Evolutionary conservation across 2,329 filamentous ascomycete genomes (phyloP), one percentile per base, ranked within the genome.

Genomic region (Colletotrichum sp.): DNA sequence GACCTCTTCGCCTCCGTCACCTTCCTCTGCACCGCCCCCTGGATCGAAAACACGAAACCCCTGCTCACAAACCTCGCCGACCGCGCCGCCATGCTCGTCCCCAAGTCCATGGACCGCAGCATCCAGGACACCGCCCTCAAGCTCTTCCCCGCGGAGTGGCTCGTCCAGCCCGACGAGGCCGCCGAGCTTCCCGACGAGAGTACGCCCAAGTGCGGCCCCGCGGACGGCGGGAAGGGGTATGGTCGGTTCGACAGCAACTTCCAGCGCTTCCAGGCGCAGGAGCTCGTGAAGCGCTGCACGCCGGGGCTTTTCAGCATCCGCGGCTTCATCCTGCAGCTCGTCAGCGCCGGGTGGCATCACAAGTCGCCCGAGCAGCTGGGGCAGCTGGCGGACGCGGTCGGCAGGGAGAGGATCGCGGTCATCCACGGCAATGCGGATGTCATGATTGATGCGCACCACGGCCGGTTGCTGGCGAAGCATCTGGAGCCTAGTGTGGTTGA

Each of bases 241-340:
- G 79, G 87, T 48, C 84, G 83, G 10, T 98, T 97, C 83, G 89
- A 89, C 6, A 95, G 89, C 68, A 97, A 96, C 81, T 95, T 92
- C 74, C 94, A 97, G 85, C 93, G 96, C 7, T 96, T 96, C 81
- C 93, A 94, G 30, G 95, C 96, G 0, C 92, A 93, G 78, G 95
- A 98, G 84, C 84, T 97, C 77, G 88, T 87, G 80, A 98, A 98
- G 86, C 89, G 94, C 21, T 85, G 88, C 18, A 89, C 94, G 73
- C 85, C 88, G 1, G 85, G 87, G 1, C 87, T 87, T 8, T 96
- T 95, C 82, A 91, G 90, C 5, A 88, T 87, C 62, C 87, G 87
- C 36, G 94, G 94, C 2, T 95, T 97, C 83, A 81, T 97, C 36
- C 87, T 94, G 79, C 96, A 98, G 86, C 90, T 95, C 4, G 87